phyloP scores from a whole-genome alignment of 176 grass and related monocot genomes.

The Aegilops bicornis region DNA sequence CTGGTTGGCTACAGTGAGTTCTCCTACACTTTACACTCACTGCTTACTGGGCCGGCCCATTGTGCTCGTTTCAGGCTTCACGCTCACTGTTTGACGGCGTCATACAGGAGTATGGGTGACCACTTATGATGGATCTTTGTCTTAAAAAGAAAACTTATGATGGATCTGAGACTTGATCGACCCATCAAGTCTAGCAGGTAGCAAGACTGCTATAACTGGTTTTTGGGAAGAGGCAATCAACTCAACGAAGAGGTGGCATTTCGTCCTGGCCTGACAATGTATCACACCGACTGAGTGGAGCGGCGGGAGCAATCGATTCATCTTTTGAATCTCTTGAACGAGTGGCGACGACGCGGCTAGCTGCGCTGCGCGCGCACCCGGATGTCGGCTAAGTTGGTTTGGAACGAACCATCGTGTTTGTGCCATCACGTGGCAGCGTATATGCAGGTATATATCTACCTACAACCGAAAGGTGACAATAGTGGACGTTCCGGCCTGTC shows the following conservation, averaged over 20 bases:
- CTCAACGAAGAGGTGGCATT: neutral
- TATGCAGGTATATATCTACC: neutral
- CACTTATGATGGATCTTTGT: too few species aligned
- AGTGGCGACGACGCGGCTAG: slow-evolving; percentile 12
- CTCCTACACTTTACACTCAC: too few species aligned
- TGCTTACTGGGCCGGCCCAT: too few species aligned
- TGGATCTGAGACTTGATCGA: too few species aligned
- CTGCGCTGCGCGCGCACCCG: neutral
- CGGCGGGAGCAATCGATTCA: slow-evolving; percentile 1
- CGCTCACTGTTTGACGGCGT: too few species aligned
- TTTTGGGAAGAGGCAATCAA: neutral
- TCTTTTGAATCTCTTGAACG: neutral
- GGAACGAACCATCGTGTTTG: neutral
- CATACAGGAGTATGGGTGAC: too few species aligned
- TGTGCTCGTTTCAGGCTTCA: too few species aligned
- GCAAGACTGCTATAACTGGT: too few species aligned
- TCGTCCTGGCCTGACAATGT: neutral
- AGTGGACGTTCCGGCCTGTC: neutral
- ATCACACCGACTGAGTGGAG: neutral
- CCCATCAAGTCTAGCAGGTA: too few species aligned
- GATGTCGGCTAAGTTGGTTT: slow-evolving; percentile 39
- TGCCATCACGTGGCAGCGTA: neutral
- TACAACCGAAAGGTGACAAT: neutral
- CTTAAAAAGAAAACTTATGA: too few species aligned
- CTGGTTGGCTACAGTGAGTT: too few species aligned